These are phyloP conservation scores for Fusarium tjaetaba DNA, from an alignment of 2,329 filamentous ascomycete genomes.

Conservation along the genomic window DNA sequence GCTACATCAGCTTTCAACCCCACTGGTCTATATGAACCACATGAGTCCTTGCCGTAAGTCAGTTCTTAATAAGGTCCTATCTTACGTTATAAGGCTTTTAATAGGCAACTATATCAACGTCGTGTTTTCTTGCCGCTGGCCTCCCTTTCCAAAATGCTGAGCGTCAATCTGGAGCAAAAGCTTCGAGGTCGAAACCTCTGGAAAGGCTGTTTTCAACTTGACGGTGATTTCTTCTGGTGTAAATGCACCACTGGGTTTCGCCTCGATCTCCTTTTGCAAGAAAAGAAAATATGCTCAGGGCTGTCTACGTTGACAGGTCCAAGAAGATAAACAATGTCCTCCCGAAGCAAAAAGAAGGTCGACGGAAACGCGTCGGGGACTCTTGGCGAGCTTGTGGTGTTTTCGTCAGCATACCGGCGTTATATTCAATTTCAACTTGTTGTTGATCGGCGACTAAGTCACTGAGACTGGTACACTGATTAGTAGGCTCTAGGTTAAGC, in stretches of 20 bases:
- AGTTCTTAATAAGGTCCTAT: not conserved
- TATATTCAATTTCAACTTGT: no score
- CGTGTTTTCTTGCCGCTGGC: not conserved
- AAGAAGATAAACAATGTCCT: not conserved
- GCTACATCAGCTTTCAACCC: no score
- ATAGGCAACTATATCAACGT: not conserved
- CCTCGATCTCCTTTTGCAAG: not conserved
- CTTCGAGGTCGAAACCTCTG: not conserved
- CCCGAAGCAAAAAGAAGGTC: not conserved
- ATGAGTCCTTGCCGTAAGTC: not conserved
- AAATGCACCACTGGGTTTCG: not conserved
- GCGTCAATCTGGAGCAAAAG: not conserved
- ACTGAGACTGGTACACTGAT: no score
- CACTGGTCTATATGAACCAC: no score
- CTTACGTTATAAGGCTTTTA: not conserved
- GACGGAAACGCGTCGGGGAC: not conserved
- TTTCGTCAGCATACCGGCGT: not conserved
- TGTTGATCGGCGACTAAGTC: no score
- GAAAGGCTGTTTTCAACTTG: not conserved
- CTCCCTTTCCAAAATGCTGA: not conserved
- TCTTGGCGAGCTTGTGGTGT: not conserved
- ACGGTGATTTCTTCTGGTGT: not conserved
- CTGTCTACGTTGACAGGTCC: not conserved
- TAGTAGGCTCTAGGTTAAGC: no score
- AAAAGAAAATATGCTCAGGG: not conserved